Percentiles rank a stretch among this genome's conserved stretches.
Evolutionary conservation across 805 yeast species (phyloP).

Genomic region (Wickerhamiella musiphila): DNA sequence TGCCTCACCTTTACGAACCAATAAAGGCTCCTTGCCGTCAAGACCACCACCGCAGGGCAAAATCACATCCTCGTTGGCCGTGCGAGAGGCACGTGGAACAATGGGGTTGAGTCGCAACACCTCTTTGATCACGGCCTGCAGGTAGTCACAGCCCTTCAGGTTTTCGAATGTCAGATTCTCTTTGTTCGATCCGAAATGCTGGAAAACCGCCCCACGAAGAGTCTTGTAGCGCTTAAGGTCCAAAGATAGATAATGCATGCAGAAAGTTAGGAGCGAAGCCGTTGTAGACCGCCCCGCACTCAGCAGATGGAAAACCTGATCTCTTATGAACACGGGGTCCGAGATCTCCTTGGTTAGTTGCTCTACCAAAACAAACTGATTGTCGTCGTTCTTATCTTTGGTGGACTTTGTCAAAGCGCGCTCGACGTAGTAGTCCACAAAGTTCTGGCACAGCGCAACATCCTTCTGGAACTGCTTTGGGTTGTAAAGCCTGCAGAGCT

Average conservation of each 20-base stretch:
- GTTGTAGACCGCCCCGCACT: conserved; percentile 36
- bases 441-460: conserved; percentile 19
- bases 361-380: conserved; percentile 26
- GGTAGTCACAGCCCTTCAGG: conserved; percentile 27
- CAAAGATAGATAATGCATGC: conserved; percentile 27
- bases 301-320: conserved; percentile 30
- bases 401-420: conserved; percentile 19
- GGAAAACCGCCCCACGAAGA: conserved; percentile 19
- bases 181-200: conserved; percentile 11
- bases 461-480: conserved; percentile 20
- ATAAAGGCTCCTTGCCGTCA: conserved; percentile 22
- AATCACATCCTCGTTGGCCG: conserved; percentile 27
- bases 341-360: conserved; percentile 30
- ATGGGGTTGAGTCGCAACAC: conserved; percentile 30
- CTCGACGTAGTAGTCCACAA: conserved; percentile 25
- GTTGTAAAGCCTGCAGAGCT: conserved; percentile 10
- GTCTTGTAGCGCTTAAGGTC: conserved; percentile 24
- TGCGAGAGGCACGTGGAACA: conserved; percentile 29
- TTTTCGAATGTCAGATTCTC: conserved; percentile 24
- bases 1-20: conserved; percentile 24
- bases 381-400: conserved; percentile 16
- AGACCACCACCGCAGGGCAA: conserved; percentile 32
- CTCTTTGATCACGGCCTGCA: conserved; percentile 29
- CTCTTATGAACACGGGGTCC: conserved; percentile 28
- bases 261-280: conserved; percentile 29